Evolutionary conservation across 495 filamentous ascomycete species (phyloP), one percentile per base, ranked within the genome.

Genomic region (Hyaloscypha bicolor): DNA sequence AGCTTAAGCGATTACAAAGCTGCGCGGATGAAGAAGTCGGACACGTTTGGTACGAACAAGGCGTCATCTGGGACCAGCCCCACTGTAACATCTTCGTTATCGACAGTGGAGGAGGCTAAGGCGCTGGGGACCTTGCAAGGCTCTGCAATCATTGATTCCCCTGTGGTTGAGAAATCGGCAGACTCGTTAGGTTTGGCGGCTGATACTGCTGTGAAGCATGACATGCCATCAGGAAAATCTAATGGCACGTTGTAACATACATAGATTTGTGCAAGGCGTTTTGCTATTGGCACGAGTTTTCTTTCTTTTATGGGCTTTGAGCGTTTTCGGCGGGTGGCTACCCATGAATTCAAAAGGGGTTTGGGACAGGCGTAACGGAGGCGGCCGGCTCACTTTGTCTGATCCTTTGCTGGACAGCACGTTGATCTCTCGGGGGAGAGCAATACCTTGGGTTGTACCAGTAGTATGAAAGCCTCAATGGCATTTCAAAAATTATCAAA

Each of bases 1-100:
- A 93, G 87, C 69, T 72, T 92, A n/a, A 88, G 88, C 74, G 90
- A 91, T 71, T 93, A 92, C 65, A 84, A 78, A 58, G 85, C 83
- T 63, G 85, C 81, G 68, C 76, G 82, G 65, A 84, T 78, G 72
- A 82, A 82, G 52, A 81, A 79, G 57, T 76, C 78, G 6, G 69
- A 71, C 33, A 48, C 64, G 5, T 65, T 64, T 21, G 42, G 21
- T 19, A n/a, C 60, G 16, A 68, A 64, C 30, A 74, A 72, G 56
- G 14, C 57, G 12, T 64, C 63, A 9, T 39, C 52, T 0, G 67
- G 65, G 19, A 71, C 45, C 31, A 71, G 66, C 45, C 69, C 69
- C 22, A 70, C 64, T 9, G 57, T 62, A 31, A 14, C 70, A 3
- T 42, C 65, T n/a, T 62, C 55, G 22, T 55, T 67, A 12, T 65